These are phyloP conservation scores for Septoria linicola DNA, from an alignment of 2,329 filamentous ascomycete species.

Conservation along the genomic window DNA sequence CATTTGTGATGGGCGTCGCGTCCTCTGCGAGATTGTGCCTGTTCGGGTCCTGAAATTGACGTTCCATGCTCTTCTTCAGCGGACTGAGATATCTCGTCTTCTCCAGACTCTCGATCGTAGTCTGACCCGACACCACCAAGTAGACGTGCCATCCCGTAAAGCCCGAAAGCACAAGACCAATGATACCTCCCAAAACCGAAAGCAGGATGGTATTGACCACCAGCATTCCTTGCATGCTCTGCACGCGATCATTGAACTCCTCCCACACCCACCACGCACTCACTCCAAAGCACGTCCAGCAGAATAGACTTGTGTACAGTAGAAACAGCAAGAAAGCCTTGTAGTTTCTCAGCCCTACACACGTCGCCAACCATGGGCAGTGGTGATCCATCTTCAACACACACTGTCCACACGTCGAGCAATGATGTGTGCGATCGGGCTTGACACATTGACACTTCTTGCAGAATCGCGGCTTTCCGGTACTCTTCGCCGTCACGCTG, in stretches of 20 bases:
- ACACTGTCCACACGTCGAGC: conserved; percentile 88
- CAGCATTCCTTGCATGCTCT: conserved; percentile 69
- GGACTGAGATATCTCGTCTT: conserved; percentile 92
- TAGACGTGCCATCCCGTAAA: conserved; percentile 93
- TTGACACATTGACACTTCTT: conserved; percentile 96
- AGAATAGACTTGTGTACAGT: conserved; percentile 83
- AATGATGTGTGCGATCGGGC: conserved; percentile 94
- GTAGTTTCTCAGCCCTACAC: conserved; percentile 90
- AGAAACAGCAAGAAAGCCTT: conserved; percentile 93
- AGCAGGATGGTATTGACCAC: conserved; percentile 90
- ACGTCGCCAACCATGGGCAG: conserved; percentile 96
- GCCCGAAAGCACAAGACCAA: conserved; percentile 80
- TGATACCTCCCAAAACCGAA: conserved; percentile 82
- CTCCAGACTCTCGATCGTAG: conserved; percentile 93
- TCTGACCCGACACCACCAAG: conserved; percentile 75
- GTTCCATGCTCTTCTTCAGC: conserved; percentile 67
- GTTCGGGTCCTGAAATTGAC: conserved; percentile 49
- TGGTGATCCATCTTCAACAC: conserved; percentile 99
- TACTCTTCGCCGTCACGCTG: conserved; percentile 82
- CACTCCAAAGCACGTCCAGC: conserved; percentile 75
- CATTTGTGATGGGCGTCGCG: conserved; percentile 9
- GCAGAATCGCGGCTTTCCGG: conserved; percentile 83
- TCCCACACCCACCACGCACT: conserved; percentile 79
- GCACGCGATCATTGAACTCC: conserved; percentile 70
- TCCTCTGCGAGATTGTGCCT: conserved; percentile 47